phyloP scores from a whole-genome alignment of 2,329 filamentous ascomycete genomes.

The Aspergillus hortae region DNA sequence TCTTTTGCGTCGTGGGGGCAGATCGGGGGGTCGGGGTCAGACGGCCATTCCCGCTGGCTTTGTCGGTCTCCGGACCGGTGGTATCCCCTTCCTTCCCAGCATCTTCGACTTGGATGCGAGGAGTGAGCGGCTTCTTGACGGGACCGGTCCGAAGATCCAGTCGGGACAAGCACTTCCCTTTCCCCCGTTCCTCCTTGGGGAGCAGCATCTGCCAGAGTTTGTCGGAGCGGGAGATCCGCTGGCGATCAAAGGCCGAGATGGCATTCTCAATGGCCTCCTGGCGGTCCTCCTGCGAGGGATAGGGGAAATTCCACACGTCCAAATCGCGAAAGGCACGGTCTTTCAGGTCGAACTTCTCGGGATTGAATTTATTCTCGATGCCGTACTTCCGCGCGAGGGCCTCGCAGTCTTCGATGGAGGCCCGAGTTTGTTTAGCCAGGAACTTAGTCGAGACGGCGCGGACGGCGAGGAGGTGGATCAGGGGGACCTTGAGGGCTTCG shows the following conservation, averaged over 20 bases:
- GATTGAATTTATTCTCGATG: conserved; percentile 46
- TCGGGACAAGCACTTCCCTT: conserved; percentile 59
- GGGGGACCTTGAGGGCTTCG: conserved; percentile 43
- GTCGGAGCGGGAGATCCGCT: conserved; percentile 57
- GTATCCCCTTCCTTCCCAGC: conserved; percentile 30
- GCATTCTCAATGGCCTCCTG: conserved; percentile 60
- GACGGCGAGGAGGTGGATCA: conserved; percentile 54
- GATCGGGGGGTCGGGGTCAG: conserved; percentile 28
- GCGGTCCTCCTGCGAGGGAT: conserved; percentile 53
- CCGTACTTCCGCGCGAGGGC: conserved; percentile 52
- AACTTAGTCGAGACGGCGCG: conserved; percentile 47
- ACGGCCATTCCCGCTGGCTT: conserved; percentile 20
- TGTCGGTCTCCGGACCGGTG: conserved; percentile 38
- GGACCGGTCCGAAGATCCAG: conserved; percentile 49
- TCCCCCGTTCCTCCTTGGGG: conserved; percentile 58
- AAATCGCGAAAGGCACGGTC: conserved; percentile 61
- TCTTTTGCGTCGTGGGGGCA: conserved; percentile 28
- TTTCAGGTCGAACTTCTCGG: conserved; percentile 51
- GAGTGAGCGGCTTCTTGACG: conserved; percentile 34
- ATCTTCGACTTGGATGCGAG: conserved; percentile 39
- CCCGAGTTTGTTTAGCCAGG: conserved; percentile 46
- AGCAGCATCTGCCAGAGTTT: conserved; percentile 61
- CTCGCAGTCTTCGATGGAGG: conserved; percentile 47
- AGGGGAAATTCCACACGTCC: conserved; percentile 60
- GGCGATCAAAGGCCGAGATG: conserved; percentile 60